Conservation (phyloP, 106 monocot genomes). For the Phalaenopsis aphrodite region DNA sequence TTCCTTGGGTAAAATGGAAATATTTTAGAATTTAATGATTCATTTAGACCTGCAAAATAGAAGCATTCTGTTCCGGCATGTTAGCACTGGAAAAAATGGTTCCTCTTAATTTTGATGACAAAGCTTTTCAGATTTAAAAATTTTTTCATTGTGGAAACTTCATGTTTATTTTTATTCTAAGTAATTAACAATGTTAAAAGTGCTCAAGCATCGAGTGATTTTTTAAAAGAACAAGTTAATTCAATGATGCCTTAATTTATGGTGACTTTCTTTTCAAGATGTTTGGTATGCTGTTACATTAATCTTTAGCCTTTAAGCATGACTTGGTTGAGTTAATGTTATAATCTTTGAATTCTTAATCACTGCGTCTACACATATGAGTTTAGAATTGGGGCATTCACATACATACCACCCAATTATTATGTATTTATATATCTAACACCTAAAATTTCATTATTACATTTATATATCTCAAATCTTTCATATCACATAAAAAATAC, state of each 20-base stretch:
- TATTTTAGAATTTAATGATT: conserved; percentile 2
- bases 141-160: neutral
- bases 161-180: neutral
- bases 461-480: too few relatives aligned
- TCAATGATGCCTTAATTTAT: neutral
- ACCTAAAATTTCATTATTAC: too few relatives aligned
- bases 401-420: too few relatives aligned
- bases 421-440: too few relatives aligned
- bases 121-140: neutral
- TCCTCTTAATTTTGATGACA: neutral
- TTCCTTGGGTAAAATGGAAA: neutral
- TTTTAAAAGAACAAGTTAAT: neutral
- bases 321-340: neutral
- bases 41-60: too few relatives aligned
- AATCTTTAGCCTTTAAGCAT: neutral
- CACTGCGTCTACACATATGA: neutral
- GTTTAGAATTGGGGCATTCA: neutral
- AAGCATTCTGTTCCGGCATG: too few relatives aligned
- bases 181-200: neutral
- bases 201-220: neutral
- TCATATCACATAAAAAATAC: too few relatives aligned
- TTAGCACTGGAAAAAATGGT: too few relatives aligned
- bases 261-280: neutral
- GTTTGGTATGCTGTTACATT: neutral
- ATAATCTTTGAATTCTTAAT: neutral